These are phyloP conservation scores for Aspergillus sojae DNA, from an alignment of 2,329 filamentous ascomycete species.

Conservation along the genomic window DNA sequence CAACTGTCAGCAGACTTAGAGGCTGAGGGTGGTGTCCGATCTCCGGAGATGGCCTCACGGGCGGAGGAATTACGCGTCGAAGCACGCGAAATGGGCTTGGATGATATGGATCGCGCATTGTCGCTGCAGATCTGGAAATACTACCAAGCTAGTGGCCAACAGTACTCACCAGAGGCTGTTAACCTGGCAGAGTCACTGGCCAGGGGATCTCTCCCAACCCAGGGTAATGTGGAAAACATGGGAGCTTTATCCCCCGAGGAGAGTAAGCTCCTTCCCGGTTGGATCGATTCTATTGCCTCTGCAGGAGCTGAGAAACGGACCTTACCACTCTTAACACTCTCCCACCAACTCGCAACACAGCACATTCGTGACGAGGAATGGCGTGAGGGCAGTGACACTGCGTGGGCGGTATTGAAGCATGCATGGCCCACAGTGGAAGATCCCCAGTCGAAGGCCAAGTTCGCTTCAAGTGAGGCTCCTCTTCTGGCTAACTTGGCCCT, in stretches of 20 bases:
- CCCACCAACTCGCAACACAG: constrained; percentile 35
- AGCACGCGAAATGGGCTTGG: constrained; percentile 35
- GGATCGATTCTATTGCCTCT: constrained; percentile 37
- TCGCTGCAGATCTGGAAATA: constrained; percentile 39
- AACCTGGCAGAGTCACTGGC: constrained; percentile 32
- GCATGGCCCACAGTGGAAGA: constrained; percentile 36
- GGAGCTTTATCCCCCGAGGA: constrained; percentile 28
- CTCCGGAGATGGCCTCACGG: constrained; percentile 33
- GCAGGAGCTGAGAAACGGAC: constrained; percentile 24
- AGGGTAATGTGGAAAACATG: constrained; percentile 26
- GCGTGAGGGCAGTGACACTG: constrained; percentile 30
- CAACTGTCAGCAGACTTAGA: constrained; percentile 37
- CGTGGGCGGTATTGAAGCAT: constrained; percentile 35
- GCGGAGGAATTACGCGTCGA: constrained; percentile 34
- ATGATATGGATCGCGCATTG: constrained; percentile 34
- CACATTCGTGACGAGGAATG: constrained; percentile 37
- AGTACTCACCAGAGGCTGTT: constrained; percentile 34
- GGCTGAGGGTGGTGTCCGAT: constrained; percentile 32
- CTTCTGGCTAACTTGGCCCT: constrained; percentile 35
- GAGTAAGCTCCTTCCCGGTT: constrained; percentile 33
- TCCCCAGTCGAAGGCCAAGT: constrained; percentile 30
- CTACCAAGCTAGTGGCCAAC: constrained; percentile 33
- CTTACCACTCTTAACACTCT: constrained; percentile 31
- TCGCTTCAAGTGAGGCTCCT: constrained; percentile 34
- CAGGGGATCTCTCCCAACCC: constrained; percentile 25